Base-by-base conservation (phyloP, 352 stramenopile genomes). In the Globisporangium nagaii region DNA sequence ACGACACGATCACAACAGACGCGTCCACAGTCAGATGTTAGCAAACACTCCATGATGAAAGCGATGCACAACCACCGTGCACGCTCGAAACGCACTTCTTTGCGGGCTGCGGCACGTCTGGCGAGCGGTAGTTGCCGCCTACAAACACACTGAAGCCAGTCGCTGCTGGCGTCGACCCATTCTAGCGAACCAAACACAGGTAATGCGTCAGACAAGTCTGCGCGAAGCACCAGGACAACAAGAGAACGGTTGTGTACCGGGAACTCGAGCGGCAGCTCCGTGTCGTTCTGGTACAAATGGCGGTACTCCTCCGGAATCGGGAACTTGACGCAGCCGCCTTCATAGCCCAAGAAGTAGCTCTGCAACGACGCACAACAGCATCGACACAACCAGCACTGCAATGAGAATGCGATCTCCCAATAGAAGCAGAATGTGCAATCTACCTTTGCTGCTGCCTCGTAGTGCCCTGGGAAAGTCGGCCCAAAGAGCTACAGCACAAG, bases 381-480 rank as follows among this genome's bases (percentile, higher is more conserved):
- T n/a, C n/a, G n/a, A n/a, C n/a, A n/a, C n/a, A n/a, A n/a, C n/a
- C n/a, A n/a, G n/a, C n/a, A n/a, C n/a, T n/a, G n/a, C n/a, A n/a
- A n/a, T n/a, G n/a, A n/a, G n/a, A n/a, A n/a, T n/a, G n/a, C n/a
- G n/a, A n/a, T n/a, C n/a, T n/a, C n/a, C n/a, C n/a, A n/a, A n/a
- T n/a, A n/a, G n/a, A n/a, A n/a, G n/a, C n/a, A n/a, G n/a, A n/a
- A n/a, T n/a, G n/a, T n/a, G n/a, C n/a, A n/a, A n/a, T n/a, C n/a
- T 41, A 91, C 83, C 66, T 89, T 71, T 8, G 77, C 71, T n/a
- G 62, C 57, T 24, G 61, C 53, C n/a, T 93, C 73, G 42, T 88
- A 94, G 11, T 73, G 67, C 3, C 84, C 84, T 24, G 84, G 84
- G 40, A 89, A 91, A n/a, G 84, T 94, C 15, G 84, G 84, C 11